Evolutionary conservation across 257 asterid species (phyloP).

Genomic region (Penstemon davidsonii): DNA sequence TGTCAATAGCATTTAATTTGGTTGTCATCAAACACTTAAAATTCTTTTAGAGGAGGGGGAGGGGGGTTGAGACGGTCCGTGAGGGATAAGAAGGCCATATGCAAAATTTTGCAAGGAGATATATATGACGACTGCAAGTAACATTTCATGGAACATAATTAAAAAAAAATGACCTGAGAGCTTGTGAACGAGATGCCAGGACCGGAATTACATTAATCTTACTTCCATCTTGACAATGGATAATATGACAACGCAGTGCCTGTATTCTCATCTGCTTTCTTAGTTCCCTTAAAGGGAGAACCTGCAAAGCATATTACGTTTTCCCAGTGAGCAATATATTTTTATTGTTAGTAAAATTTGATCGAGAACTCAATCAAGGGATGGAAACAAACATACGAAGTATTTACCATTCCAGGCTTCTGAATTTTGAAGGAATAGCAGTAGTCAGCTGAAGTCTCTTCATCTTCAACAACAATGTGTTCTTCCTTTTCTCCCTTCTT

Average conservation of each 20-base stretch:
- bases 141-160: conserved; percentile 3
- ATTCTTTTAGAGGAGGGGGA: background rate
- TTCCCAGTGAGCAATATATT: background rate
- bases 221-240: conserved; percentile 84
- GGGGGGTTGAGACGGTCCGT: background rate
- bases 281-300: conserved; percentile 75
- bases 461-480: conserved; percentile 88
- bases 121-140: background rate
- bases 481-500: conserved; percentile 66
- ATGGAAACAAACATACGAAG: conserved; percentile 6
- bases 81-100: background rate
- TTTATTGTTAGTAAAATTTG: background rate
- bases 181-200: conserved; percentile 97
- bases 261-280: conserved; percentile 91
- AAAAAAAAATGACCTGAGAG: conserved; percentile 64
- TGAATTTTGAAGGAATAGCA: conserved; percentile 90
- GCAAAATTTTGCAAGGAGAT: background rate
- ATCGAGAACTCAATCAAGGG: background rate
- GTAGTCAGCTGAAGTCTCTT: conserved; percentile 85
- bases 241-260: conserved; percentile 92
- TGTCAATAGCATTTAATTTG: background rate
- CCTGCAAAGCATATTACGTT: conserved; percentile 41
- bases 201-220: conserved; percentile 91
- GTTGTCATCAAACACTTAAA: background rate
- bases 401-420: conserved; percentile 73